Evolutionary conservation across 805 yeast species (phyloP), one percentile per base, ranked within the genome.

Genomic region (Ascoidea asiatica): DNA sequence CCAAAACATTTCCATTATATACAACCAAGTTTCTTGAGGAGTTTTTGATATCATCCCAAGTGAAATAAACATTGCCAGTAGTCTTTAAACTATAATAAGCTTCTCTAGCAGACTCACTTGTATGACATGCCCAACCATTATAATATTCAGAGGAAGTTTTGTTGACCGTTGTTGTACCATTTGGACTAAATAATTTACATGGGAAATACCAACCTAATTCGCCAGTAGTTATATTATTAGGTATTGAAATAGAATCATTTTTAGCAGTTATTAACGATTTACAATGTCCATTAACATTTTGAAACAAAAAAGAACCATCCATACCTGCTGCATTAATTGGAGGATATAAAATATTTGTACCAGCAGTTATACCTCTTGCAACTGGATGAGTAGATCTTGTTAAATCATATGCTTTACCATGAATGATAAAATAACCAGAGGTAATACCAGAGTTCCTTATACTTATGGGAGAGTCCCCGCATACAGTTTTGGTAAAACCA

Each of bases 161-260:
- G 57, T 84, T 83, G 37, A 85, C 83, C 22, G 62, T 46, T 1
- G 83, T 61, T 1, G 92, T 70, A 4, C 95, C 95, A 58, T 86
- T 85, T 52, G 76, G 81, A 38, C 66, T 62, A 44, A 75, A 66
- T 33, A 83, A 48, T 53, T 80, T 78, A 67, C 98, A 92, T 2
- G 98, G 97, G 81, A 89, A 87, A 63, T 92, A 92, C 95, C 96
- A 89, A 17, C 95, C 97, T 52, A 90, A 60, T 20, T 74, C 79
- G 15, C 35, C 35, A n/a, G n/a, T n/a, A n/a, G n/a, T n/a, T n/a
- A n/a, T n/a, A 29, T 73, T 72, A 38, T 64, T 69, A 45, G 73
- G 67, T 11, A 29, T 29, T 0, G 81, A 54, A n/a, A n/a, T n/a
- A 53, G 84, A 73, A 56, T 79, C 73, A n/a, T n/a, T n/a, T 50